These are phyloP conservation scores for Conticribra guillardii DNA, from an alignment of 108 stramenopile genomes.

Conservation along the genomic window DNA sequence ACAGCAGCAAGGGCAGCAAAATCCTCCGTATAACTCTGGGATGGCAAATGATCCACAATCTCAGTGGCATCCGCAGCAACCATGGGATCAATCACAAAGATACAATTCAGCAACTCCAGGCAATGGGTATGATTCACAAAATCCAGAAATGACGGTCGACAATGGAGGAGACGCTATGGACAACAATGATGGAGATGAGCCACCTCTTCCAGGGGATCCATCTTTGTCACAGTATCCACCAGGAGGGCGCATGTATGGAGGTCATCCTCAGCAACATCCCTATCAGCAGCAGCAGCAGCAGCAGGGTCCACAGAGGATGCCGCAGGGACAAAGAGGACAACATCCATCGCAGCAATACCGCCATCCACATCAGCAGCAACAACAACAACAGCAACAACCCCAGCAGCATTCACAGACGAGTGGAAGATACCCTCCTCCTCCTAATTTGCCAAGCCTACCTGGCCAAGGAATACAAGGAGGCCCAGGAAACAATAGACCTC, in stretches of 20 bases:
- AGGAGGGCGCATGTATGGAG: not conserved
- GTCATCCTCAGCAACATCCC: not conserved
- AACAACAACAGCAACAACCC: too few species aligned
- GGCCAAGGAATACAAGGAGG: constrained; percentile 9
- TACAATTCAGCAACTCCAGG: constrained; percentile 3
- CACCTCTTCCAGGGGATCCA: constrained; percentile 1
- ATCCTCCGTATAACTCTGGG: constrained; percentile 1
- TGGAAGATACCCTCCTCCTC: constrained; percentile 30
- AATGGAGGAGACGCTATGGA: not conserved
- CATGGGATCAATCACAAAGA: constrained; percentile 4
- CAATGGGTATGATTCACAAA: constrained; percentile 8
- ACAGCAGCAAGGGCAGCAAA: constrained; percentile 11
- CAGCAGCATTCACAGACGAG: constrained; percentile 7
- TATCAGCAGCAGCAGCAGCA: not conserved
- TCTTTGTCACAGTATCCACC: not conserved
- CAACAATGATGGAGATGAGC: not conserved
- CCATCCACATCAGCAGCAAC: not conserved
- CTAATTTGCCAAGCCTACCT: constrained; percentile 34
- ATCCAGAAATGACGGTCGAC: not conserved
- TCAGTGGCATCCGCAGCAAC: constrained; percentile 2
- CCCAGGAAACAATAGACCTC: constrained; percentile 5
- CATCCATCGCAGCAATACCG: not conserved
- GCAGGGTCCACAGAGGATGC: not conserved
- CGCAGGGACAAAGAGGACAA: not conserved
- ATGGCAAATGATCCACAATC: not conserved